phyloP scores from a whole-genome alignment of 345 rosid species.

The Euphorbia tirucalli region DNA sequence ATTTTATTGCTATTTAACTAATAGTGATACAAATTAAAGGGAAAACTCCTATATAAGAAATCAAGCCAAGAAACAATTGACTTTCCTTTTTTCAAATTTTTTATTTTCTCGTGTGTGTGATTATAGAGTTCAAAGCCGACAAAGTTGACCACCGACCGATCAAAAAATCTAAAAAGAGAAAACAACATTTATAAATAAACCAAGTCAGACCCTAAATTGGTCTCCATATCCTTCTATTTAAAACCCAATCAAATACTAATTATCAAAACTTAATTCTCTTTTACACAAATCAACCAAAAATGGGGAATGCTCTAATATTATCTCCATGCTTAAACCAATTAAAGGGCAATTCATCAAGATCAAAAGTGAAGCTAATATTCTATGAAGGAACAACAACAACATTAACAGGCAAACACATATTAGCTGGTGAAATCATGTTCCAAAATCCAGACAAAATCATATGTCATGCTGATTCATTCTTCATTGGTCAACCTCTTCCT shows the following conservation, averaged over 20 bases:
- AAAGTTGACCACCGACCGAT: conserved; percentile 52
- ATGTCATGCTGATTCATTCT: conserved; percentile 87
- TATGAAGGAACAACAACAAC: conserved; percentile 55
- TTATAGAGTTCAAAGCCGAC: conserved; percentile 56
- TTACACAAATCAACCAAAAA: not conserved
- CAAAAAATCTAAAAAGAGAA: too few relatives aligned
- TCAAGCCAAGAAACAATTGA: too few relatives aligned
- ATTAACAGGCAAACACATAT: conserved; percentile 47
- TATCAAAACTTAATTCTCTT: too few relatives aligned
- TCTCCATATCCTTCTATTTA: conserved; percentile 12
- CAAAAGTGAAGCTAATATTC: conserved; percentile 48
- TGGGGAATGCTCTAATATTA: conserved; percentile 38
- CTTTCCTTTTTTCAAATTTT: too few relatives aligned
- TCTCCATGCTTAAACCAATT: conserved; percentile 44
- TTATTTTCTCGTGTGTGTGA: too few relatives aligned
- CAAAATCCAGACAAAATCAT: conserved; percentile 76
- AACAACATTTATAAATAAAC: too few relatives aligned
- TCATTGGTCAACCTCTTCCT: conserved; percentile 75
- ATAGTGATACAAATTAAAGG: too few relatives aligned
- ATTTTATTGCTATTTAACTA: too few relatives aligned
- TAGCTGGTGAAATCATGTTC: conserved; percentile 91
- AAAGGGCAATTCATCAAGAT: too few relatives aligned
- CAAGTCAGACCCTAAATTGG: conserved; percentile 27
- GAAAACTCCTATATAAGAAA: too few relatives aligned
- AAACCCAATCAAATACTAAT: too few relatives aligned